Percentiles rank a stretch among this genome's conserved stretches.
Conservation (phyloP, 2,329 filamentous ascomycete species). For the Grosmannia penicillata region DNA sequence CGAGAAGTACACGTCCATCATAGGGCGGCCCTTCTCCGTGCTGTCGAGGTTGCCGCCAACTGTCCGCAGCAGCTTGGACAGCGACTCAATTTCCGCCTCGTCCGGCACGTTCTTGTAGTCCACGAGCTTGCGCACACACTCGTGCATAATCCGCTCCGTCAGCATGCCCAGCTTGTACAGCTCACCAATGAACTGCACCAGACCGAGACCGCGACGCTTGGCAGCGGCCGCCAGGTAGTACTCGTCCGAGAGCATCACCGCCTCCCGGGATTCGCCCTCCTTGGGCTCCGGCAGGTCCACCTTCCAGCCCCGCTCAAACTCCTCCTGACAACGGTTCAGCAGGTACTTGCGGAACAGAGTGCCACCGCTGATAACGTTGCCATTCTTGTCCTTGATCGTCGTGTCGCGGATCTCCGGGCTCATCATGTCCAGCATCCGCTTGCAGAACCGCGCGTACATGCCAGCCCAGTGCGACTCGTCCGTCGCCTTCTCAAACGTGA, state of each 20-base stretch:
- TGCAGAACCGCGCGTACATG: slow-evolving; percentile 98
- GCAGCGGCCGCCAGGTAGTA: slow-evolving; percentile 90
- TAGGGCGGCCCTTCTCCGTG: slow-evolving; percentile 65
- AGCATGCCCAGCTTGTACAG: slow-evolving; percentile 98
- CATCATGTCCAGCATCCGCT: slow-evolving; percentile 92
- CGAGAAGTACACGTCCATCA: slow-evolving; percentile 90
- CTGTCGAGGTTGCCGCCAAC: slow-evolving; percentile 78
- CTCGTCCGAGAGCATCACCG: slow-evolving; percentile 79
- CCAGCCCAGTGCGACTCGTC: slow-evolving; percentile 97
- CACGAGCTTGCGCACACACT: slow-evolving; percentile 92
- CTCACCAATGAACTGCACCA: slow-evolving; percentile 98
- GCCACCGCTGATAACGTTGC: slow-evolving; percentile 78
- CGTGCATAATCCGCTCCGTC: slow-evolving; percentile 98
- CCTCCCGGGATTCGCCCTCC: slow-evolving; percentile 68
- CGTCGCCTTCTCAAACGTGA: slow-evolving; percentile 97
- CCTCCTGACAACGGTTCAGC: slow-evolving; percentile 94
- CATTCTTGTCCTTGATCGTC: slow-evolving; percentile 80
- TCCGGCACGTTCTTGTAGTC: slow-evolving; percentile 90
- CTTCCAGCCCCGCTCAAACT: slow-evolving; percentile 97
- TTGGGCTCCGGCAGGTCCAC: slow-evolving; percentile 63
- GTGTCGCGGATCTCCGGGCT: slow-evolving; percentile 90
- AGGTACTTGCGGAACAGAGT: slow-evolving; percentile 97
- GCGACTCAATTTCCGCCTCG: slow-evolving; percentile 89
- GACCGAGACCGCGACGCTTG: slow-evolving; percentile 91
- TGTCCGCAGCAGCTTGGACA: slow-evolving; percentile 82